A percentile compares a stretch with the other conserved stretches of the same genome.
These are phyloP conservation scores for Nannizzia gypsea DNA, from an alignment of 2,329 filamentous ascomycete species.

Conservation along the genomic window DNA sequence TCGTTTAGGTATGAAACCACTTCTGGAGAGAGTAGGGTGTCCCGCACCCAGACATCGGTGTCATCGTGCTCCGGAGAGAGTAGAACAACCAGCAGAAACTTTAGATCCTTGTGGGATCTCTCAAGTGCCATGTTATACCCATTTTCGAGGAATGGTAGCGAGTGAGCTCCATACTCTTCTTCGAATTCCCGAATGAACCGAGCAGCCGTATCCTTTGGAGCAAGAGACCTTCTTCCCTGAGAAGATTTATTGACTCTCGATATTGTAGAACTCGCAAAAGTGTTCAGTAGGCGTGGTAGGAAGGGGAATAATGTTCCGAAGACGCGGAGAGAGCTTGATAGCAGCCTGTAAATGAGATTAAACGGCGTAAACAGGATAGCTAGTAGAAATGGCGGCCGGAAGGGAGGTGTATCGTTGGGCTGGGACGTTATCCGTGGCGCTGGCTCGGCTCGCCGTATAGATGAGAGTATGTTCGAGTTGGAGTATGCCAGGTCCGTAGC, in stretches of 20 bases:
- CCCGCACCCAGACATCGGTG: slow-evolving; percentile 64
- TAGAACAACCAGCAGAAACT: slow-evolving; percentile 79
- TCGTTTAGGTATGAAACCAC: slow-evolving; percentile 64
- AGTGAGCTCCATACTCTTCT: slow-evolving; percentile 65
- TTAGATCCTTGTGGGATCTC: slow-evolving; percentile 76
- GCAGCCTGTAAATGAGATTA: slow-evolving; percentile 59
- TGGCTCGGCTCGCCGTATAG: slow-evolving; percentile 41
- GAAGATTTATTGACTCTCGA: slow-evolving; percentile 43
- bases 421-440: slow-evolving; percentile 78
- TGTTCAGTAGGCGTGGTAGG: slow-evolving; percentile 51
- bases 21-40: slow-evolving; percentile 67
- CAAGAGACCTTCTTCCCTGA: slow-evolving; percentile 60
- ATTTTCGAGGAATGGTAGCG: slow-evolving; percentile 68
- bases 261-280: slow-evolving; percentile 39
- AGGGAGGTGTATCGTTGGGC: slow-evolving; percentile 51
- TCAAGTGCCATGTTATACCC: slow-evolving; percentile 90
- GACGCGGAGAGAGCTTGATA: slow-evolving; percentile 55
- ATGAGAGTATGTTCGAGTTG: slow-evolving; percentile 26
- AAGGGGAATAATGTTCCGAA: slow-evolving; percentile 71
- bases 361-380: slow-evolving; percentile 72
- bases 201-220: slow-evolving; percentile 75
- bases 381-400: slow-evolving; percentile 62
- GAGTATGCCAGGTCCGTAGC: slow-evolving; percentile 47
- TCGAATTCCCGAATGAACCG: slow-evolving; percentile 89
- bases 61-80: slow-evolving; percentile 92